Evolutionary conservation across 768 basidiomycete genomes (phyloP), one percentile per base, ranked within the genome.

Genomic region (Boletus reticulatus): DNA sequence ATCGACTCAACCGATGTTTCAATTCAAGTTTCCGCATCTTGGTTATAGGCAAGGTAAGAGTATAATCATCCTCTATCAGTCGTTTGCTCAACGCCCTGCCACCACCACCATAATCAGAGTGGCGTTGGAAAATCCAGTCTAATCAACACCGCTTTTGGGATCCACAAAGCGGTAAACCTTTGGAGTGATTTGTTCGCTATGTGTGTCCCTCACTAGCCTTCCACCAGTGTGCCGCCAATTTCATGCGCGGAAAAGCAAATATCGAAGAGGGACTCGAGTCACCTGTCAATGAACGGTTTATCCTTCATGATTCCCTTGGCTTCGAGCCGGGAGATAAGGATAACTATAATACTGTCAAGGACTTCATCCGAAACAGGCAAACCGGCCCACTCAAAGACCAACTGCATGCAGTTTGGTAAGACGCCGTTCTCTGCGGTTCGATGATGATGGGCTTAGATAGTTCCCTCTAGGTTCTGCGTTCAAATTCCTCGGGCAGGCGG

Each of bases 401-500:
- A n/a, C 31, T 53, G 6, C 52, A 53, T 4, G 46, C 52, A 17
- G 43, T 53, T 13, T 53, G 52, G 52, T 50, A 22, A 32, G 20
- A 9, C 27, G 8, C 27, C 27, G 27, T 27, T 27, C 8, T 27
- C 27, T 29, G 27, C 27, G 27, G 27, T 29, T 43, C n/a, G 6
- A 42, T 51, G 10, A 31, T 22, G 27, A 29, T 29, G 27, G 8
- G 9, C 27, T 29, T 19, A 29, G 13, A 39, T 31, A 29, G 5
- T 24, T 16, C 7, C 11, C 17, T 37, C 17, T 14, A 52, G 51
- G 51, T 52, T 52, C 13, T 52, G 51, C 22, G 24, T 52, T 20
- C 17, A 36, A 11, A n/a, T n/a, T 19, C 51, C 51, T 38, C 43
- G 12, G 9, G 43, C 34, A 6, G 51, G 36, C 3, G 51, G 12